Conservation (phyloP, 257 asterid genomes). For the Perilla frutescens region DNA sequence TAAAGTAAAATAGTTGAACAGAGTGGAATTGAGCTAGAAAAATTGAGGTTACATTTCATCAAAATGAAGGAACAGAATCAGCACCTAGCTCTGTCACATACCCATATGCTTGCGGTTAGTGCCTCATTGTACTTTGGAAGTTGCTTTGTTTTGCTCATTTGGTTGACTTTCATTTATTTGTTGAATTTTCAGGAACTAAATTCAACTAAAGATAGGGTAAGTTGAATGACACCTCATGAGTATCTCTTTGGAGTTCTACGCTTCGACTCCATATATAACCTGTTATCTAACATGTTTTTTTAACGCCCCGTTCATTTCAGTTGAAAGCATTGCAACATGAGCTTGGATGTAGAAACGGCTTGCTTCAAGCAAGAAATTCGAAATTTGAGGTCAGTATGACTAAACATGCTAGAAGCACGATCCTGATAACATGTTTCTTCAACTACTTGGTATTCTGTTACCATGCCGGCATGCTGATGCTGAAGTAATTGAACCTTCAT, state of each 20-base stretch:
- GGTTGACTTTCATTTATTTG: constrained; percentile 24
- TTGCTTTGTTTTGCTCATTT: neutral
- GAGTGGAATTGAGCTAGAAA: constrained; percentile 70
- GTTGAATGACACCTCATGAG: constrained; percentile 26
- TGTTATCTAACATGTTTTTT: constrained; percentile 2
- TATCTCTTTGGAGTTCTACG: constrained; percentile 8
- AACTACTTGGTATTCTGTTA: constrained; percentile 11
- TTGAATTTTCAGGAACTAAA: constrained; percentile 68
- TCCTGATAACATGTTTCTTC: constrained; percentile 9
- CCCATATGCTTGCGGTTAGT: constrained; percentile 65
- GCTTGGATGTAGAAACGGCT: constrained; percentile 68
- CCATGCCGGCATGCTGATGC: constrained; percentile 37
- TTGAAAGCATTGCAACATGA: constrained; percentile 69
- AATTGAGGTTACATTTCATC: constrained; percentile 54
- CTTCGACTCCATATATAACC: neutral
- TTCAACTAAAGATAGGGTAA: constrained; percentile 72
- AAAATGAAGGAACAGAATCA: constrained; percentile 72
- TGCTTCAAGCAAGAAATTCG: constrained; percentile 52
- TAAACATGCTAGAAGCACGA: constrained; percentile 10
- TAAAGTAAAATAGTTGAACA: constrained; percentile 71
- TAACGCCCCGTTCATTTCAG: constrained; percentile 44
- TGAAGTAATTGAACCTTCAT: constrained; percentile 49
- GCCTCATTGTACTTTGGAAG: neutral
- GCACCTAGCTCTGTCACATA: constrained; percentile 62
- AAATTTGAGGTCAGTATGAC: constrained; percentile 56